Base-by-base conservation (phyloP, 1,284 basidiomycete genomes). In the Pseudozyma flocculosa region DNA sequence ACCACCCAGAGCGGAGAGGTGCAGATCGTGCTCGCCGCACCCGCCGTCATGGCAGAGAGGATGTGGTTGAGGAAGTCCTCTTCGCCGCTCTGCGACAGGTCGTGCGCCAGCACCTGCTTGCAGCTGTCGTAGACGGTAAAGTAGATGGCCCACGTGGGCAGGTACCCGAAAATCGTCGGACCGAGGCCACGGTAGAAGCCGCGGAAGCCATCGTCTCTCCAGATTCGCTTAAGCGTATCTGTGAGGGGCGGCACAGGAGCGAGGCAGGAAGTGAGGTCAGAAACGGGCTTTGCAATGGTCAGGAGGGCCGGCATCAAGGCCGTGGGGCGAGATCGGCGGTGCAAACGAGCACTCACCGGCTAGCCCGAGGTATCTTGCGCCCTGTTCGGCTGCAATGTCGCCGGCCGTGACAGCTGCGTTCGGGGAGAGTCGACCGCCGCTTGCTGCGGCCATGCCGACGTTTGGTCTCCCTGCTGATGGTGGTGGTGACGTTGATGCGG, bases 61-160 rank as follows among this genome's bases (percentile, higher is more conserved):
- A 76, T 76, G 44, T 78, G 75, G 23, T 60, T 72, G 21, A 69
- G 24, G 40, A 75, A 75, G 15, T 68, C 65, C 5, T 68, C 53
- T 4, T 50, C 50, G 3, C 60, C 58, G 0, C 32, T 34, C 11
- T 45, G n/a, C 14, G 37, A 22, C 11, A 44, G 2, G 45, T 45
- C 45, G 29, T 29, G 48, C 15, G 48, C 45, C 0, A 69, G 44
- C 7, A 53, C 32, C 2, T 47, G 40, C 38, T 78, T 78, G 45
- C 64, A 61, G 8, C 39, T 45, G 37, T 78, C 75, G 42, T 78
- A 78, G 0, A 76, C 71, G 23, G 66, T 67, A 58, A 78, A 78
- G 58, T 76, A 78, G 40, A 78, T 75, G 14, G 73, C 74, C 75
- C 75, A 78, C 1, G 75, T 78, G 1, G 75, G 75, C 3, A 78